Evolutionary conservation across 2,329 filamentous ascomycete species (phyloP).

Genomic region (Penicillium sp.): DNA sequence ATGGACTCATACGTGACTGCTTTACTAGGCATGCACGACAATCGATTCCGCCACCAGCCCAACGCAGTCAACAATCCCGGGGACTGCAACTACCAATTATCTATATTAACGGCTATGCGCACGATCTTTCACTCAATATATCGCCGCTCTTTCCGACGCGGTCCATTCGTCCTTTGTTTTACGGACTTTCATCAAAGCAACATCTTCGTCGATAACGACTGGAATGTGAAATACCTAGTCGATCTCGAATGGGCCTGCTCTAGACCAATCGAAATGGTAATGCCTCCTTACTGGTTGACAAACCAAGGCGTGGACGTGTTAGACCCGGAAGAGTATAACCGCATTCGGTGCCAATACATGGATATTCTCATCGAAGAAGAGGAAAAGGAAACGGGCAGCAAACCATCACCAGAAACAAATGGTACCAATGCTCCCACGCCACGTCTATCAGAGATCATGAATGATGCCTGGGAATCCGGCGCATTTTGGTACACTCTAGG

Average conservation of each 20-base stretch:
- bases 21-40: constrained; percentile 19
- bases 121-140: background rate
- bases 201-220: background rate
- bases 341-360: background rate
- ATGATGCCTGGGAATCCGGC: constrained; percentile 11
- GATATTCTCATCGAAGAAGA: background rate
- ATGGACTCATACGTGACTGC: constrained; percentile 21
- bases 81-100: constrained; percentile 11
- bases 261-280: background rate
- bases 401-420: background rate
- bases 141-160: background rate
- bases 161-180: background rate
- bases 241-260: background rate
- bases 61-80: constrained; percentile 17
- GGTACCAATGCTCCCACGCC: background rate
- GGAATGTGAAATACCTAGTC: background rate
- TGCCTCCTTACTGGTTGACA: background rate
- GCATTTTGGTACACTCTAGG: constrained; percentile 19
- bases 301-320: background rate
- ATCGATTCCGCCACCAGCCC: constrained; percentile 18
- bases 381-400: background rate
- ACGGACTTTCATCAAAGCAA: background rate
- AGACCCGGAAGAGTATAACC: background rate
- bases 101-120: constrained; percentile 25
- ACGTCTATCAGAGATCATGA: constrained; percentile 8